These are phyloP conservation scores for Fusarium acutatum DNA, from an alignment of 2,329 filamentous ascomycete genomes.

Conservation along the genomic window DNA sequence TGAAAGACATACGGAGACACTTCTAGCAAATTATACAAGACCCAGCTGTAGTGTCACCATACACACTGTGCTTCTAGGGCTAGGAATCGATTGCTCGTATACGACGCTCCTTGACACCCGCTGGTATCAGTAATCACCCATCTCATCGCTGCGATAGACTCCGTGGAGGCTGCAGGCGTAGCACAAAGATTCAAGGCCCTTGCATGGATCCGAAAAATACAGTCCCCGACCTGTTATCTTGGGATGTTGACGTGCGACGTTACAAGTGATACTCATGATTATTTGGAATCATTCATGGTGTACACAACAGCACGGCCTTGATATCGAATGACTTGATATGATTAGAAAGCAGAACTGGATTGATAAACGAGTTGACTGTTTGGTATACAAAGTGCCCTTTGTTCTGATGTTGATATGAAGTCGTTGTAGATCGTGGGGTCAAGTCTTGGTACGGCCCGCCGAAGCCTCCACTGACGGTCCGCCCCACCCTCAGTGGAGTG, in stretches of 20 bases:
- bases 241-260: neutral
- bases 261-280: too few relatives aligned
- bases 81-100: neutral
- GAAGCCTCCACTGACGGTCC: neutral
- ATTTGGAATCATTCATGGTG: neutral
- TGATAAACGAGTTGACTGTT: neutral
- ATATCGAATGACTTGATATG: fast-evolving
- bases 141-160: too few relatives aligned
- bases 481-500: neutral
- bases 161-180: too few relatives aligned
- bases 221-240: neutral
- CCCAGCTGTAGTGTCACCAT: neutral
- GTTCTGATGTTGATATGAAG: neutral
- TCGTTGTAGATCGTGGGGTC: neutral
- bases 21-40: neutral
- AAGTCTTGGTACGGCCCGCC: neutral
- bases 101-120: too few relatives aligned
- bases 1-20: neutral
- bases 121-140: neutral
- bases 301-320: neutral
- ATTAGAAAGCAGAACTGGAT: fast-evolving
- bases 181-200: neutral
- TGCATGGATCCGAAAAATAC: neutral
- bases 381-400: neutral
- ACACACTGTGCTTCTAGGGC: neutral